phyloP scores from a whole-genome alignment of 2,329 filamentous ascomycete genomes.

The Fusarium sp. region DNA sequence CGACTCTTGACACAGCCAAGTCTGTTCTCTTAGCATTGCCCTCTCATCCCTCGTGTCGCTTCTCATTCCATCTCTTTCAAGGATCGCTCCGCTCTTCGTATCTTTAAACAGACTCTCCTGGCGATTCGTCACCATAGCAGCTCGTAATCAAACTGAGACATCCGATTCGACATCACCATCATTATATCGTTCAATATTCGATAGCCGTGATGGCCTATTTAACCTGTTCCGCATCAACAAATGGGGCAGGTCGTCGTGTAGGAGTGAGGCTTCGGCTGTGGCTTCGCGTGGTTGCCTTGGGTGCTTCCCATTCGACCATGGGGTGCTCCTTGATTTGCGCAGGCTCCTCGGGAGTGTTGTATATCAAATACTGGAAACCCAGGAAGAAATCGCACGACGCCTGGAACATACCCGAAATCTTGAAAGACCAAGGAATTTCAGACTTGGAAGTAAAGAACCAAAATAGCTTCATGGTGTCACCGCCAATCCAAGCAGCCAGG shows the following conservation, averaged over 20 bases:
- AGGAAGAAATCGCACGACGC: constrained; percentile 80
- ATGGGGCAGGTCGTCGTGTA: constrained; percentile 55
- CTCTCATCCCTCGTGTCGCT: neutral
- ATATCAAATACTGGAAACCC: constrained; percentile 79
- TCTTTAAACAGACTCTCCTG: neutral
- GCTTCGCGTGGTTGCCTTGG: constrained; percentile 43
- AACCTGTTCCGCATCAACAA: constrained; percentile 52
- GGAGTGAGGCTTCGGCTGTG: constrained; percentile 56
- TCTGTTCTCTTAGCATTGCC: neutral
- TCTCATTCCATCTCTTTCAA: constrained; percentile 30
- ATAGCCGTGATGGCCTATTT: constrained; percentile 14
- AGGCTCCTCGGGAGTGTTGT: constrained; percentile 64
- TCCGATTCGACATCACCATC: constrained; percentile 23
- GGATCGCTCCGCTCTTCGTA: neutral
- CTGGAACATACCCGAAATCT: constrained; percentile 85
- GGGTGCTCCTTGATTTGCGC: constrained; percentile 55
- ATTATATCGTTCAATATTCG: constrained; percentile 34
- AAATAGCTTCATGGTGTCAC: constrained; percentile 89
- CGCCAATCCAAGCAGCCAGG: constrained; percentile 80
- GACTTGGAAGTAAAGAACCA: constrained; percentile 81
- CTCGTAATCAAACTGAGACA: constrained; percentile 8
- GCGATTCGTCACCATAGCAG: constrained; percentile 7
- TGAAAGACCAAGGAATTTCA: constrained; percentile 81
- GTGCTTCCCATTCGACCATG: constrained; percentile 52
- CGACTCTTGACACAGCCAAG: neutral